phyloP scores from a whole-genome alignment of 2,329 filamentous ascomycete genomes.

The Paracoccidioides brasiliensis region DNA sequence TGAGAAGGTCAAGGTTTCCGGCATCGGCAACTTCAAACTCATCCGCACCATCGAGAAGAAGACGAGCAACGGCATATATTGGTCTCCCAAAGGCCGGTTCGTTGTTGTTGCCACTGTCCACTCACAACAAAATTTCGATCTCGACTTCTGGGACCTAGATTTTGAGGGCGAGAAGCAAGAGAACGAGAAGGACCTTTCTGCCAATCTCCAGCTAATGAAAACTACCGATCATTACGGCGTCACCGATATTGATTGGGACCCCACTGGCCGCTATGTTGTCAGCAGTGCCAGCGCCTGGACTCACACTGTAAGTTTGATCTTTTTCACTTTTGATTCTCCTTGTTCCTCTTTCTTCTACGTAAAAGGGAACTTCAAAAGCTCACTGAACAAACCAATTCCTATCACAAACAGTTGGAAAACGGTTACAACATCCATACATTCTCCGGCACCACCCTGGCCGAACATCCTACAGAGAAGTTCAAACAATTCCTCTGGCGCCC shows the following conservation, averaged over 20 bases:
- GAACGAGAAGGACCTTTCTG: conserved; percentile 82
- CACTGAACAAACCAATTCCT: conserved; percentile 5
- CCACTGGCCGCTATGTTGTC: conserved; percentile 85
- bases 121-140: conserved; percentile 84
- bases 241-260: conserved; percentile 96
- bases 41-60: conserved; percentile 95
- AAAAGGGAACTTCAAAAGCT: background rate
- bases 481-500: conserved; percentile 96
- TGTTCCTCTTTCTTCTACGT: background rate
- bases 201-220: conserved; percentile 91
- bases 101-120: conserved; percentile 87
- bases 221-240: conserved; percentile 92
- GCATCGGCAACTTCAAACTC: conserved; percentile 88
- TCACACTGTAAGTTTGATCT: conserved; percentile 58
- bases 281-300: conserved; percentile 93
- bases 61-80: conserved; percentile 99
- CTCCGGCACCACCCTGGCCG: conserved; percentile 73
- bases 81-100: conserved; percentile 90
- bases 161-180: conserved; percentile 95
- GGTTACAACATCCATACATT: conserved; percentile 98
- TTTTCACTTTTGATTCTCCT: too few species aligned
- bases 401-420: conserved; percentile 71
- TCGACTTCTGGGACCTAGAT: conserved; percentile 96
- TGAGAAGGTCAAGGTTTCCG: conserved; percentile 75
- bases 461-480: conserved; percentile 91